Evolutionary conservation across 1,284 basidiomycete genomes (phyloP).

Genomic region (Tilletia walkeri): DNA sequence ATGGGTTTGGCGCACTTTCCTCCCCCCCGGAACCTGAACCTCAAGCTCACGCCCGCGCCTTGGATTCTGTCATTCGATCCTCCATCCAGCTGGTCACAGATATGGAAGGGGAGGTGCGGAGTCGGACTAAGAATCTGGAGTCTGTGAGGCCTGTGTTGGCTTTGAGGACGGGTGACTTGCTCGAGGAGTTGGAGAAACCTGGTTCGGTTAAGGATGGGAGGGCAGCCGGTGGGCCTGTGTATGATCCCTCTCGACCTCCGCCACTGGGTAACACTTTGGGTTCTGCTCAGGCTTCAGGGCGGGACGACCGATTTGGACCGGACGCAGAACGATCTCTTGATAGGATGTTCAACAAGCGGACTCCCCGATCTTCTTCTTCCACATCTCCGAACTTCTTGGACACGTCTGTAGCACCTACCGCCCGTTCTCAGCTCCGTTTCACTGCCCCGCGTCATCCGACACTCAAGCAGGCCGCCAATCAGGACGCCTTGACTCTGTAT

Average conservation of each 20-base stretch:
- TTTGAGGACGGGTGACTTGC: not conserved
- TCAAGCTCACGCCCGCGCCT: conserved; percentile 2
- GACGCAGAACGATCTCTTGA: conserved; percentile 7
- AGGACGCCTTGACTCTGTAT: not conserved
- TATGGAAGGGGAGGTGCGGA: not conserved
- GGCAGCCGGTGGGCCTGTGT: conserved; percentile 1
- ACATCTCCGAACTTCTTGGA: not conserved
- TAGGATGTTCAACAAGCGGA: not conserved
- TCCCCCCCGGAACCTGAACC: not conserved
- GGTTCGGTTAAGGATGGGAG: not conserved
- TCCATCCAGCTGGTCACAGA: conserved; percentile 1
- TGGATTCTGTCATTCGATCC: conserved; percentile 7
- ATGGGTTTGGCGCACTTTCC: not conserved
- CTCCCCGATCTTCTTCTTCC: not conserved
- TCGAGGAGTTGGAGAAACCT: not conserved
- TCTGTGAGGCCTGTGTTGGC: not conserved
- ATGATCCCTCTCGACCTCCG: not conserved
- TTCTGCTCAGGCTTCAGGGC: too few species aligned
- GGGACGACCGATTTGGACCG: not conserved
- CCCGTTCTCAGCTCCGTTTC: not conserved
- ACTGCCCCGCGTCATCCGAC: not conserved
- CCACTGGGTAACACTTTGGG: not conserved
- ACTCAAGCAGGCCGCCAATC: not conserved
- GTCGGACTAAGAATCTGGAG: not conserved
- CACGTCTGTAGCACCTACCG: not conserved